Evolutionary conservation across 2,329 filamentous ascomycete species (phyloP).

Genomic region (Talaromyces sp.): DNA sequence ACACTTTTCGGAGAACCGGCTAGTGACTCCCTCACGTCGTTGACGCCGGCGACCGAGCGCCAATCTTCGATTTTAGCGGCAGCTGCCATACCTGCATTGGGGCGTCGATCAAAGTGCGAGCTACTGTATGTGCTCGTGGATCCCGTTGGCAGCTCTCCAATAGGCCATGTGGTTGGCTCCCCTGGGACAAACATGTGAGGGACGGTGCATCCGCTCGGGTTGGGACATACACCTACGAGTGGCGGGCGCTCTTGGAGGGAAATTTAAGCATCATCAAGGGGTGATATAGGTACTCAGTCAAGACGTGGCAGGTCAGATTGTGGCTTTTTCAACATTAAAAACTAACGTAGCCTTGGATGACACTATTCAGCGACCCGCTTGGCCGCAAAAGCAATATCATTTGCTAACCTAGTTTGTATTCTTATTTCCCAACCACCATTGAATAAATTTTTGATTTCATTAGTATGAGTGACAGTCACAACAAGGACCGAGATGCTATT

Average conservation of each 20-base stretch:
- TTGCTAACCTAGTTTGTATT: no score
- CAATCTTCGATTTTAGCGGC: background rate
- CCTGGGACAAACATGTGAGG: slow-evolving; percentile 16
- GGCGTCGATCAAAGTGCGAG: slow-evolving; percentile 10
- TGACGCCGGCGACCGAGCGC: background rate
- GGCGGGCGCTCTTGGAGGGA: background rate
- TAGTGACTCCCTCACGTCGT: slow-evolving; percentile 17
- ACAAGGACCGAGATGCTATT: no score
- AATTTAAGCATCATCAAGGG: slow-evolving; percentile 12
- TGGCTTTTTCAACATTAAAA: background rate
- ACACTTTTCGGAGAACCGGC: background rate
- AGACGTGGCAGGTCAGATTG: slow-evolving; percentile 8
- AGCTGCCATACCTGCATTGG: slow-evolving; percentile 9
- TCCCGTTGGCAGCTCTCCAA: slow-evolving; percentile 9
- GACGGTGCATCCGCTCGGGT: background rate
- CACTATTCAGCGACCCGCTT: background rate
- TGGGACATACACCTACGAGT: slow-evolving; percentile 3
- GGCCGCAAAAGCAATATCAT: background rate
- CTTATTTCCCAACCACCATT: no score
- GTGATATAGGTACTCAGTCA: slow-evolving; percentile 9
- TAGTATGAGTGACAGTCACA: no score
- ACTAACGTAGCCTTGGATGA: background rate
- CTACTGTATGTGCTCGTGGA: slow-evolving; percentile 11
- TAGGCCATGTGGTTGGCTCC: slow-evolving; percentile 16
- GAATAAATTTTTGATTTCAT: no score